A percentile compares a stretch with the other conserved stretches of the same genome.
These are phyloP conservation scores for Phenoliferia sp. DNA, from an alignment of 1,284 basidiomycete species.

Conservation along the genomic window DNA sequence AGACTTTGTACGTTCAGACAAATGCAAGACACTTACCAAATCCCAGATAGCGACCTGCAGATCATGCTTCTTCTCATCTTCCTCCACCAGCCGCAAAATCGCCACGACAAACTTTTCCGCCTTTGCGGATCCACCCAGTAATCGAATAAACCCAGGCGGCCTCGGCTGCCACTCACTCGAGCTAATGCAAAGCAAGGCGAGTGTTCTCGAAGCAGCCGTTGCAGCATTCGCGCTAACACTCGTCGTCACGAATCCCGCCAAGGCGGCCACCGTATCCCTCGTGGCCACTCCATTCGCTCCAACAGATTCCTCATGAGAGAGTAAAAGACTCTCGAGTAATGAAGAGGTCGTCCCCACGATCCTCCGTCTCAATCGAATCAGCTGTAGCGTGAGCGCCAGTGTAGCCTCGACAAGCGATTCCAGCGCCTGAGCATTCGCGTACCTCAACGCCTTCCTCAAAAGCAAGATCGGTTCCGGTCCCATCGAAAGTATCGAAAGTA, in stretches of 20 bases:
- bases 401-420: constrained; percentile 63
- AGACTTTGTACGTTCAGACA: constrained; percentile 40
- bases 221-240: constrained; percentile 14
- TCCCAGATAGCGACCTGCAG: constrained; percentile 61
- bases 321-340: constrained; percentile 59
- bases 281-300: not conserved
- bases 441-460: constrained; percentile 59
- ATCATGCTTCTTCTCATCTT: constrained; percentile 58
- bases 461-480: constrained; percentile 57
- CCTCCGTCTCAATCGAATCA: constrained; percentile 60
- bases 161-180: not conserved
- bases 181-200: constrained; percentile 17
- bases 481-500: constrained; percentile 61
- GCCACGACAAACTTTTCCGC: constrained; percentile 34
- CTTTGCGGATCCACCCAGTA: constrained; percentile 40
- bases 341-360: constrained; percentile 49
- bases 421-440: constrained; percentile 63
- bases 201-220: constrained; percentile 12
- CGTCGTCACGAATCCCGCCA: constrained; percentile 14
- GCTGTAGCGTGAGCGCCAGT: constrained; percentile 56
- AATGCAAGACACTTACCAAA: constrained; percentile 58
- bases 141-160: constrained; percentile 32
- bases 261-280: constrained; percentile 19
- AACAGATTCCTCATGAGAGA: constrained; percentile 9
- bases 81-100: constrained; percentile 35